These are phyloP conservation scores for Lactarius hatsudake DNA, from an alignment of 768 basidiomycete species.

Conservation along the genomic window DNA sequence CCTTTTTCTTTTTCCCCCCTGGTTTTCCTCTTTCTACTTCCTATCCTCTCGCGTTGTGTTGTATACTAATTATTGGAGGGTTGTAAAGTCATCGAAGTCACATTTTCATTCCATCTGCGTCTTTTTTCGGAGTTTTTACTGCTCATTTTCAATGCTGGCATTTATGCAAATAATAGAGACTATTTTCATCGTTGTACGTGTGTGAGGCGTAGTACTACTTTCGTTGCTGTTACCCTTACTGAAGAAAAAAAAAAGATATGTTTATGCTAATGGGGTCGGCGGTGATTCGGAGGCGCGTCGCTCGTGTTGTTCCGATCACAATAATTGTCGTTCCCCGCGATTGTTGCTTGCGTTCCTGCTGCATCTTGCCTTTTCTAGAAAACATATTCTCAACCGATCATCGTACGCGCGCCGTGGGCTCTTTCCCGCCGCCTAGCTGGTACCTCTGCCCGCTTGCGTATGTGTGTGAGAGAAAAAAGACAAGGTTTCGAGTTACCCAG, in stretches of 20 bases:
- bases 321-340: not conserved
- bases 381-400: not conserved
- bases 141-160: conserved; percentile 23
- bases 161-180: conserved; percentile 24
- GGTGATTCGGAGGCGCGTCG: not conserved
- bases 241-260: not conserved
- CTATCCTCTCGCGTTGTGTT: conserved; percentile 22
- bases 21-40: conserved; percentile 14
- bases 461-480: not conserved
- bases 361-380: not conserved
- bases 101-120: conserved; percentile 2
- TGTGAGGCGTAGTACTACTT: conserved; percentile 1
- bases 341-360: not conserved
- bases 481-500: not conserved
- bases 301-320: not conserved
- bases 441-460: not conserved
- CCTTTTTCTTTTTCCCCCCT: not conserved
- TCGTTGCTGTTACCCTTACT: not conserved
- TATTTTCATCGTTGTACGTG: conserved; percentile 3
- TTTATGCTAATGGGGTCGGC: not conserved
- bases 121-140: conserved; percentile 1
- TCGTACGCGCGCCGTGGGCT: not conserved
- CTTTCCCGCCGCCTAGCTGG: not conserved
- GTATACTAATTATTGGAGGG: conserved; percentile 24
- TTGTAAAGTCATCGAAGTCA: conserved; percentile 24